These are phyloP conservation scores for Coniochaeta hoffmannii DNA, from an alignment of 2,329 filamentous ascomycete species.

Conservation along the genomic window DNA sequence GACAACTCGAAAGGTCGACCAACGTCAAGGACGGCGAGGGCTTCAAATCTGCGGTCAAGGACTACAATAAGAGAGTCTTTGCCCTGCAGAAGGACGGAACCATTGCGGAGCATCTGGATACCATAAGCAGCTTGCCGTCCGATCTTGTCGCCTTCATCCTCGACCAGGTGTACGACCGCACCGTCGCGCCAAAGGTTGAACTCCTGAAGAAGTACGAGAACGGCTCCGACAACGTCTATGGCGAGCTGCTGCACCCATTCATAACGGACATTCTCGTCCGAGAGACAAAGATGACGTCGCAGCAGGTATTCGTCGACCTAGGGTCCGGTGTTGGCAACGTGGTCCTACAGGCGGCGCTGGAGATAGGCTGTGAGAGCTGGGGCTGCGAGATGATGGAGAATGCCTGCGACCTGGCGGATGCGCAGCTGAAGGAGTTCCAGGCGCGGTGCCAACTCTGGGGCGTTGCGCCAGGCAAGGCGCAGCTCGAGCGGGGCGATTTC, in stretches of 20 bases:
- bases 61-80: slow-evolving; percentile 69
- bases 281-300: slow-evolving; percentile 69
- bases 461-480: slow-evolving; percentile 68
- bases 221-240: slow-evolving; percentile 89
- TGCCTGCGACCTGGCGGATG: slow-evolving; percentile 71
- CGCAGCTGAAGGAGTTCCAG: slow-evolving; percentile 75
- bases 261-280: slow-evolving; percentile 72
- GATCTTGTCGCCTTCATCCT: slow-evolving; percentile 74
- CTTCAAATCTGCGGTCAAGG: slow-evolving; percentile 64
- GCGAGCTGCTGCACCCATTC: slow-evolving; percentile 82
- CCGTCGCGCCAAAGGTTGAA: slow-evolving; percentile 83
- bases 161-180: slow-evolving; percentile 83
- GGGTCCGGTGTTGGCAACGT: slow-evolving; percentile 96
- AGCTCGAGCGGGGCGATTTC: slow-evolving; percentile 78
- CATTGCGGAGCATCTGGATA: slow-evolving; percentile 64
- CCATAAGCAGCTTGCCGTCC: slow-evolving; percentile 60
- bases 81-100: slow-evolving; percentile 61
- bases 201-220: slow-evolving; percentile 78
- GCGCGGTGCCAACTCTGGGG: slow-evolving; percentile 89
- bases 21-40: slow-evolving; percentile 56
- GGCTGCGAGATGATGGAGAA: slow-evolving; percentile 96
- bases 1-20: slow-evolving; percentile 65
- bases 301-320: slow-evolving; percentile 86
- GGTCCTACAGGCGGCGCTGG: slow-evolving; percentile 84
- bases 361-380: slow-evolving; percentile 91